Conservation (phyloP, 306 rosid genomes). For the Abrus pulchellus region DNA sequence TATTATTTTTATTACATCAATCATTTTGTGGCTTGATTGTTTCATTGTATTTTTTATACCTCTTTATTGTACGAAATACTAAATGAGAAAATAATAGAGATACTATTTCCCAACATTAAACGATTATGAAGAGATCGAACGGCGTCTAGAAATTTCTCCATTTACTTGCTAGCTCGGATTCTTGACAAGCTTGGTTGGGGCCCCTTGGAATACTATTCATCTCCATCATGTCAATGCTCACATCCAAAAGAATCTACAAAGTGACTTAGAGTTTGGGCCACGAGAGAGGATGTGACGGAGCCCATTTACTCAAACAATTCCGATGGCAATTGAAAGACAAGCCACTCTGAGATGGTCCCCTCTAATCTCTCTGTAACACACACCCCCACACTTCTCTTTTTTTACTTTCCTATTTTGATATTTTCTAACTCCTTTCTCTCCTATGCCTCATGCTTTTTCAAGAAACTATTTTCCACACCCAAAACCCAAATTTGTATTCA, state of each 20-base stretch:
- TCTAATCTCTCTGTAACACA: constrained; percentile 42
- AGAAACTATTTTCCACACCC: neutral
- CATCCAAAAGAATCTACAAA: constrained; percentile 57
- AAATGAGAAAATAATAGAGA: no score
- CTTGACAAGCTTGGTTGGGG: no score
- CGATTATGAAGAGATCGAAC: no score
- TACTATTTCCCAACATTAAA: no score
- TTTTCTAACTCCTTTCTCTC: neutral
- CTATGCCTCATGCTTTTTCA: neutral
- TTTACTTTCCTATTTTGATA: neutral
- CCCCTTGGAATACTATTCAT: neutral
- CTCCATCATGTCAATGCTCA: constrained; percentile 35
- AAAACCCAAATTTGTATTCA: neutral
- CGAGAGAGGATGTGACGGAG: constrained; percentile 8
- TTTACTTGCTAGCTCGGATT: no score
- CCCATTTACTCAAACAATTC: constrained; percentile 54
- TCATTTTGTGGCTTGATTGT: no score
- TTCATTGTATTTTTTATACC: no score
- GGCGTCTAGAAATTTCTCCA: no score
- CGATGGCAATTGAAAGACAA: constrained; percentile 53
- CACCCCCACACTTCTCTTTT: neutral
- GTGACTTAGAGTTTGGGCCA: constrained; percentile 49
- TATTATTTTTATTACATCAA: no score
- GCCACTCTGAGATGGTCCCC: constrained; percentile 45
- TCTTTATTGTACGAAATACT: no score